Conservation (phyloP, 352 stramenopile species). For the Phytophthora megakarya region DNA sequence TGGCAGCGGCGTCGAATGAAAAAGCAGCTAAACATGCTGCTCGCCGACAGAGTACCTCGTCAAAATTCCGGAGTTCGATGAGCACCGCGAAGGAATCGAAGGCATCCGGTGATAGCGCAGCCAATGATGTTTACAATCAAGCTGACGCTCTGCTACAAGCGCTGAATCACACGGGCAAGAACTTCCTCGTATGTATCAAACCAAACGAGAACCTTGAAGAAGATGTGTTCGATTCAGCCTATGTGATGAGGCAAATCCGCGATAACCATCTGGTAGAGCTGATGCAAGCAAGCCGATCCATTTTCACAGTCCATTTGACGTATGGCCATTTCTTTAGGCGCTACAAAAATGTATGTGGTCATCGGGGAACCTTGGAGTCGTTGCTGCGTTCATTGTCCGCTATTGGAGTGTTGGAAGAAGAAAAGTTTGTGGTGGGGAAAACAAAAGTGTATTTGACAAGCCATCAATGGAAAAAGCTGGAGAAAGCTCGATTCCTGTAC, state of each 20-base stretch:
- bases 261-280: conserved; percentile 72
- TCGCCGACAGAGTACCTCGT: conserved; percentile 35
- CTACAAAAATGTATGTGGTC: conserved; percentile 84
- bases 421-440: conserved; percentile 77
- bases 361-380: conserved; percentile 75
- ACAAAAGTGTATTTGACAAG: conserved; percentile 79
- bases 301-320: conserved; percentile 76
- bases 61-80: conserved; percentile 54
- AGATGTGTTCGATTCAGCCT: conserved; percentile 67
- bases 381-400: conserved; percentile 75
- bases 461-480: conserved; percentile 81
- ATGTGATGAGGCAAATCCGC: conserved; percentile 75
- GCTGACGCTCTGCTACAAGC: conserved; percentile 69
- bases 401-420: conserved; percentile 80
- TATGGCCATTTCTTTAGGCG: conserved; percentile 82
- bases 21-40: conserved; percentile 47
- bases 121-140: conserved; percentile 68
- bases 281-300: conserved; percentile 74
- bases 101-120: conserved; percentile 45
- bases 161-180: conserved; percentile 75
- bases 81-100: conserved; percentile 52
- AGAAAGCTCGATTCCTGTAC: conserved; percentile 78
- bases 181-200: conserved; percentile 87
- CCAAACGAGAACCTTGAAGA: conserved; percentile 68
- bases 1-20: conserved; percentile 59